Evolutionary conservation across 1,139 yeast species (phyloP).

Genomic region (Nakaseomyces sp.): DNA sequence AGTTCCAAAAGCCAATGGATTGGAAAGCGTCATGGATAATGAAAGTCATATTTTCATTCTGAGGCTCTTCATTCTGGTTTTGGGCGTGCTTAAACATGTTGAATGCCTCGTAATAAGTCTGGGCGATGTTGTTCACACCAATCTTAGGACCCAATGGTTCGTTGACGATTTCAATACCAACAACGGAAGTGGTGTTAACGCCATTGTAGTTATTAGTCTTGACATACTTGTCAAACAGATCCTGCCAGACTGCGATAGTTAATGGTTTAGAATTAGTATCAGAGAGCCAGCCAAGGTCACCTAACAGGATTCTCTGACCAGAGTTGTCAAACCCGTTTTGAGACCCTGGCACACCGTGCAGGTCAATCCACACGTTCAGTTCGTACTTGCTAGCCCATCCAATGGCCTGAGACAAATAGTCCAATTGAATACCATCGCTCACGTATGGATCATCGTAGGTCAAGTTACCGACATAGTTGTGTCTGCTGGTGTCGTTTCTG

Average conservation of each 20-base stretch:
- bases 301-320: slow-evolving; percentile 38
- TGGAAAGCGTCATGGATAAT: slow-evolving; percentile 55
- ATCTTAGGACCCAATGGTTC: slow-evolving; percentile 50
- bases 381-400: slow-evolving; percentile 45
- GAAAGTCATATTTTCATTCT: slow-evolving; percentile 36
- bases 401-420: slow-evolving; percentile 45
- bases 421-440: slow-evolving; percentile 41
- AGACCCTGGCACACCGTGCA: slow-evolving; percentile 61
- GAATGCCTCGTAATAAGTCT: slow-evolving; percentile 34
- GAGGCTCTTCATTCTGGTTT: slow-evolving; percentile 31
- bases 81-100: slow-evolving; percentile 34
- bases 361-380: slow-evolving; percentile 52
- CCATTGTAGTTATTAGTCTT: slow-evolving; percentile 35
- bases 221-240: slow-evolving; percentile 44
- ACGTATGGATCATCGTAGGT: slow-evolving; percentile 46
- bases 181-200: slow-evolving; percentile 41
- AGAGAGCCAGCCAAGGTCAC: slow-evolving; percentile 45
- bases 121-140: slow-evolving; percentile 34
- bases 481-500: slow-evolving; percentile 17
- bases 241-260: slow-evolving; percentile 38
- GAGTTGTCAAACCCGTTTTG: slow-evolving; percentile 69
- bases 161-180: slow-evolving; percentile 56
- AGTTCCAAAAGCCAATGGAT: slow-evolving; percentile 43
- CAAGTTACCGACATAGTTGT: slow-evolving; percentile 16
- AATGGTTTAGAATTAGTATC: slow-evolving; percentile 36